Percentiles rank a stretch among this genome's conserved stretches.
Conservation (phyloP, 352 stramenopile genomes). For the Phytophthora palmivora region DNA sequence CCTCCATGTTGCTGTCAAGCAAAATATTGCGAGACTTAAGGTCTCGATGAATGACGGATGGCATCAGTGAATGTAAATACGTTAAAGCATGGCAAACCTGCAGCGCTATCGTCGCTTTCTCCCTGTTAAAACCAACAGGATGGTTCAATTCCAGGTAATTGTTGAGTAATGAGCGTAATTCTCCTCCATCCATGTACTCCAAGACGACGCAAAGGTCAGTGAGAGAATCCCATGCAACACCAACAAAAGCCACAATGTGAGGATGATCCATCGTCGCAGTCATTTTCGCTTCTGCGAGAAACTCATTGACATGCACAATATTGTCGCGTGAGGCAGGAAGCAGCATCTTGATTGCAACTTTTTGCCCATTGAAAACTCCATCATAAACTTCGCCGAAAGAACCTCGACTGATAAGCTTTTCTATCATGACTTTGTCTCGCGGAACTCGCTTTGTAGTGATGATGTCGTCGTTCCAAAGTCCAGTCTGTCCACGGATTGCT, state of each 20-base stretch:
- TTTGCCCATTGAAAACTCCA: slow-evolving; percentile 34
- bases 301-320: slow-evolving; percentile 32
- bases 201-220: slow-evolving; percentile 49
- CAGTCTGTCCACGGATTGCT: slow-evolving; percentile 13
- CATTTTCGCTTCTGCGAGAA: slow-evolving; percentile 48
- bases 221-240: slow-evolving; percentile 49
- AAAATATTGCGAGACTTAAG: slow-evolving; percentile 52
- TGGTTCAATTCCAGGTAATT: slow-evolving; percentile 12
- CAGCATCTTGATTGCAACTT: slow-evolving; percentile 52
- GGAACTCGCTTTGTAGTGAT: slow-evolving; percentile 40
- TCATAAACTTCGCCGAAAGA: slow-evolving; percentile 50
- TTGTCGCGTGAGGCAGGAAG: slow-evolving; percentile 31
- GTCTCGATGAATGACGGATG: slow-evolving; percentile 23
- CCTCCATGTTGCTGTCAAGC: slow-evolving; percentile 34
- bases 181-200: slow-evolving; percentile 57
- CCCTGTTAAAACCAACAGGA: slow-evolving; percentile 30
- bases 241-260: slow-evolving; percentile 48
- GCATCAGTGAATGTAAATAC: slow-evolving; percentile 25
- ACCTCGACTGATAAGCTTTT: slow-evolving; percentile 40
- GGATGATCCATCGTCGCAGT: slow-evolving; percentile 41
- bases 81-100: slow-evolving; percentile 39
- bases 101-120: slow-evolving; percentile 46
- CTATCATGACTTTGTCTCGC: slow-evolving; percentile 31
- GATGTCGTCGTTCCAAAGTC: slow-evolving; percentile 44
- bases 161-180: slow-evolving; percentile 45